phyloP scores from a whole-genome alignment of 352 stramenopile genomes.

The Pythium phragmiticola region DNA sequence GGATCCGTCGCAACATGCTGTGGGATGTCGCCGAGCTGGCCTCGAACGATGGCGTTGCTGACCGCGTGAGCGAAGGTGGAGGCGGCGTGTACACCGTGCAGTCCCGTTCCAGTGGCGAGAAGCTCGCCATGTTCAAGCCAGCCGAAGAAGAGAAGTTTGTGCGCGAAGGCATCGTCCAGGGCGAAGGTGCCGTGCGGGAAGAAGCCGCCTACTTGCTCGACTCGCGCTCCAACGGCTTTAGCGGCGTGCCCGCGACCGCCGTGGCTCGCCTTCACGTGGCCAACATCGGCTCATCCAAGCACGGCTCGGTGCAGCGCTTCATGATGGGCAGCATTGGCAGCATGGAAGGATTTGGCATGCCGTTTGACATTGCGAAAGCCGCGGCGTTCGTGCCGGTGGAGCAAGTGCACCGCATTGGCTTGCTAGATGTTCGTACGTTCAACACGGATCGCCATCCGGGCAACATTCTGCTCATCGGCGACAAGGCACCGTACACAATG shows the following conservation, averaged over 20 bases:
- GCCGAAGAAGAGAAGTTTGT: slow-evolving; percentile 79
- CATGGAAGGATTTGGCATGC: slow-evolving; percentile 84
- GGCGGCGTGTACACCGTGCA: slow-evolving; percentile 70
- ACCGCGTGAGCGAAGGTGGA: slow-evolving; percentile 59
- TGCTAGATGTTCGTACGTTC: slow-evolving; percentile 83
- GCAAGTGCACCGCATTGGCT: slow-evolving; percentile 80
- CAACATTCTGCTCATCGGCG: slow-evolving; percentile 77
- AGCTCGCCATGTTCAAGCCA: slow-evolving; percentile 83
- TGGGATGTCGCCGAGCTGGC: slow-evolving; percentile 71
- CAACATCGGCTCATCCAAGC: slow-evolving; percentile 43
- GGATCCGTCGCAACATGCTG: slow-evolving; percentile 69
- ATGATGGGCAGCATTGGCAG: slow-evolving; percentile 74
- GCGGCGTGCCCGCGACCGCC: slow-evolving; percentile 71
- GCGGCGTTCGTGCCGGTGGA: slow-evolving; percentile 64
- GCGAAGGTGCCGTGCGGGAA: slow-evolving; percentile 77
- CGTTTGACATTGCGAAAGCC: slow-evolving; percentile 56
- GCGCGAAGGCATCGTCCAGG: slow-evolving; percentile 57
- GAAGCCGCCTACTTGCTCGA: slow-evolving; percentile 77
- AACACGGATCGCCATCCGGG: slow-evolving; percentile 86
- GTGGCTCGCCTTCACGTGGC: slow-evolving; percentile 60
- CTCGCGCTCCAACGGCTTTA: slow-evolving; percentile 64
- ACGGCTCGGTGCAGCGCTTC: slow-evolving; percentile 79
- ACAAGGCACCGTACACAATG: slow-evolving; percentile 79
- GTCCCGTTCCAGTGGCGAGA: slow-evolving; percentile 61
- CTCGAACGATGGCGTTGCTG: slow-evolving; percentile 47